Evolutionary conservation across 768 basidiomycete genomes (phyloP).

Genomic region (Pleurotus ostreatus): DNA sequence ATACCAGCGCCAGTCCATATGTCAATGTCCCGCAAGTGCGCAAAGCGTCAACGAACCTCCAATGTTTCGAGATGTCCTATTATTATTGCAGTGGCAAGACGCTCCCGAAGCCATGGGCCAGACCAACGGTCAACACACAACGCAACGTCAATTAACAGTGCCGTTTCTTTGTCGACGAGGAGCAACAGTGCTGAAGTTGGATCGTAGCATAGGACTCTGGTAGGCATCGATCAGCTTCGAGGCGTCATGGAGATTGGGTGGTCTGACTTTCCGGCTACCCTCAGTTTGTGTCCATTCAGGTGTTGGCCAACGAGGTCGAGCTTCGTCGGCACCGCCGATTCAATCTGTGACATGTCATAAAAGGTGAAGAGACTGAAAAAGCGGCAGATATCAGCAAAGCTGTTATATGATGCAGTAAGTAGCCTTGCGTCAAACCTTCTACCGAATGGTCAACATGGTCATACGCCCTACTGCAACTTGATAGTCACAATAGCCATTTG

Average conservation of each 20-base stretch:
- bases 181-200: conserved; percentile 38
- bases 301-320: conserved; percentile 34
- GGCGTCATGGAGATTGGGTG: conserved; percentile 10
- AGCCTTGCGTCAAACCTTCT: no score
- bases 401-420: no score
- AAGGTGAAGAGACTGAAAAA: no score
- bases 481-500: no score
- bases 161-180: conserved; percentile 46
- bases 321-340: conserved; percentile 40
- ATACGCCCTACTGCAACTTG: no score
- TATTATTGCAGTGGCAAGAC: conserved; percentile 45
- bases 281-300: conserved; percentile 47
- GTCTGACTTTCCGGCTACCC: conserved; percentile 56
- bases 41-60: conserved; percentile 29
- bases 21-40: background rate
- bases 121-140: conserved; percentile 42
- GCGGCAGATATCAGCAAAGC: no score
- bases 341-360: conserved; percentile 41
- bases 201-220: conserved; percentile 59
- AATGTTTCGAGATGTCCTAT: conserved; percentile 55
- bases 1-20: conserved; percentile 9
- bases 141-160: conserved; percentile 53
- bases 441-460: no score
- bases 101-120: conserved; percentile 48
- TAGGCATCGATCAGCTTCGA: background rate